These are phyloP conservation scores for Eucalyptus victrix DNA, from an alignment of 345 rosid genomes.

Conservation along the genomic window DNA sequence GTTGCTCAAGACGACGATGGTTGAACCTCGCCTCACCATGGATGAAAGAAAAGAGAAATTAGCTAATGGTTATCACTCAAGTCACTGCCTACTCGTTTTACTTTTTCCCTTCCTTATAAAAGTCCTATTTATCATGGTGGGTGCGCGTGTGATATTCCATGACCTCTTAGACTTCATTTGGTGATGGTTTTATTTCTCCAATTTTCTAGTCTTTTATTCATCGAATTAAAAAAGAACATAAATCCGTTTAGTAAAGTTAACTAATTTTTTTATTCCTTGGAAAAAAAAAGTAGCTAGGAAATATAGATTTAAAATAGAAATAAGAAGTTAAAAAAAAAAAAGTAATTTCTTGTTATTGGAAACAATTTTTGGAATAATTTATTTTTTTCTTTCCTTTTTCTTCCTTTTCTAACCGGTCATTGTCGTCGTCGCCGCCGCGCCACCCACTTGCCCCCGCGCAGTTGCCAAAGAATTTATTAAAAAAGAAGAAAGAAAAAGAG, in stretches of 20 bases:
- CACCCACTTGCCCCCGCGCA: no score
- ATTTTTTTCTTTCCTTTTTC: no score
- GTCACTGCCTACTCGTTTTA: background rate
- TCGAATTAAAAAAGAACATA: accelerated
- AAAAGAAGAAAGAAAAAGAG: no score
- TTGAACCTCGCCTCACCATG: background rate
- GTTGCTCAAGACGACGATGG: background rate
- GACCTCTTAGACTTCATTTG: background rate
- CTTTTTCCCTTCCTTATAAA: background rate
- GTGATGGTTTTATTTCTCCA: no score
- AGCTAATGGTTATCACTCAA: background rate
- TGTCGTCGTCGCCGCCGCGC: accelerated
- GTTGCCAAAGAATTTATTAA: no score
- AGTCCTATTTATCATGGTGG: background rate
- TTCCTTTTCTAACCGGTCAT: accelerated
- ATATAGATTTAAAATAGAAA: no score
- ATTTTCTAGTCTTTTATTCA: accelerated
- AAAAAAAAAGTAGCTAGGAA: accelerated
- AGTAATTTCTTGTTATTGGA: accelerated
- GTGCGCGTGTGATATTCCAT: background rate
- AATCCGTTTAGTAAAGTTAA: accelerated
- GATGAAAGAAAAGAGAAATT: background rate
- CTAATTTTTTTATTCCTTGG: accelerated
- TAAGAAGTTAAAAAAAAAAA: no score
- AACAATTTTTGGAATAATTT: accelerated